Conservation (phyloP, 225 moss, liverwort and hornwort species). For the Bryoerythrophyllum caledonicum region DNA sequence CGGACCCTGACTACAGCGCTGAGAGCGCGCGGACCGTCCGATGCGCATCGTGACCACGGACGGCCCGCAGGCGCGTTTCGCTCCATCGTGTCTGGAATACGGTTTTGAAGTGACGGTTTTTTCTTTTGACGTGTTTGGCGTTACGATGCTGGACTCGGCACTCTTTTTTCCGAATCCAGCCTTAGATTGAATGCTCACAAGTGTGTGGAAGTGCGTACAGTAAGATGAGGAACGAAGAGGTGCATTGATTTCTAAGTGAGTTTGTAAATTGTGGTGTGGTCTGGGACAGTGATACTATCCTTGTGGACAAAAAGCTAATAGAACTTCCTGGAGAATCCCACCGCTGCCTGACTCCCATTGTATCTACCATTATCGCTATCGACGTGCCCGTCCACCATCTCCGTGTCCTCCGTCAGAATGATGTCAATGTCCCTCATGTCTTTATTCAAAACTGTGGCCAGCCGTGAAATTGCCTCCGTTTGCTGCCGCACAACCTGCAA, state of each 20-base stretch:
- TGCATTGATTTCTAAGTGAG: neutral
- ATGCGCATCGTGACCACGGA: neutral
- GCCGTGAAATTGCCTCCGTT: too few species aligned
- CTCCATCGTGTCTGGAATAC: too few species aligned
- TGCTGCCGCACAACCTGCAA: too few species aligned
- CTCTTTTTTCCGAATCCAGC: too few species aligned
- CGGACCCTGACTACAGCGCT: neutral
- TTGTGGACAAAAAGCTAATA: neutral
- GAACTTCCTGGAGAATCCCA: constrained; percentile 24
- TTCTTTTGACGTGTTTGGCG: too few species aligned
- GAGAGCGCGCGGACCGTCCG: neutral
- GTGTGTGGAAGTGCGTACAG: too few species aligned
- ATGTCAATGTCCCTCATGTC: too few species aligned
- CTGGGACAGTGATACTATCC: neutral
- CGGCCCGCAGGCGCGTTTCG: neutral
- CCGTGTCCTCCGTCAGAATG: constrained; percentile 58
- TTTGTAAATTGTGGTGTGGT: neutral
- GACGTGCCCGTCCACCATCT: constrained; percentile 27
- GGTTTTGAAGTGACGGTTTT: too few species aligned
- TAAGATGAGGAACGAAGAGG: neutral
- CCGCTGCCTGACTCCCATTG: constrained; percentile 31
- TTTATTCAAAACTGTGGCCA: too few species aligned
- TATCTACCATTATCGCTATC: neutral
- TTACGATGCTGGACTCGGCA: too few species aligned
- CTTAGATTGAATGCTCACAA: too few species aligned